Percentiles rank a stretch among this genome's conserved stretches.
phyloP scores from a whole-genome alignment of 2,329 filamentous ascomycete genomes.

The Ceratocystis harringtonii region DNA sequence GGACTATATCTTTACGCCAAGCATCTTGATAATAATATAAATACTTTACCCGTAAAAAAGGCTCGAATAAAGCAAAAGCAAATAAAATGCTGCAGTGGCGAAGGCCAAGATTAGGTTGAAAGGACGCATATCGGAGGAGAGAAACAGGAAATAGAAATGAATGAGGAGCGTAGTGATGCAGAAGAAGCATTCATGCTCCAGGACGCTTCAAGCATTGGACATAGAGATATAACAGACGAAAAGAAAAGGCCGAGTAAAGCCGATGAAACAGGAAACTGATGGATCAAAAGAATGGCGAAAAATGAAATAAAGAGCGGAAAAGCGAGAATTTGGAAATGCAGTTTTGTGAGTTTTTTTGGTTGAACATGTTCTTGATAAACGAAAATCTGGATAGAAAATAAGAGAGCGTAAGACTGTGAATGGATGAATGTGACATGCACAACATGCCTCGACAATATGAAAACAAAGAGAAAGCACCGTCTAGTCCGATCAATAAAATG shows the following conservation, averaged over 20 bases:
- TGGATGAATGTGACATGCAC: neutral
- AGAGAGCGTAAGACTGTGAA: neutral
- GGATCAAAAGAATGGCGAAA: neutral
- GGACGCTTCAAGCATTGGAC: neutral
- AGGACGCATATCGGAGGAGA: too few relatives aligned
- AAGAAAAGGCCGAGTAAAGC: neutral
- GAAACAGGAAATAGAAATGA: too few relatives aligned
- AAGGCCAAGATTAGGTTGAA: too few relatives aligned
- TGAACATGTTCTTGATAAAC: neutral
- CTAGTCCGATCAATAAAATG: slow-evolving; percentile 2
- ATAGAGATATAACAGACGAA: neutral
- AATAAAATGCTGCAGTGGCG: neutral
- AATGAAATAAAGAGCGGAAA: neutral
- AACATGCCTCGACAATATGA: neutral
- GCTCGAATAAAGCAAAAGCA: neutral
- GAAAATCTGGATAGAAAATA: neutral
- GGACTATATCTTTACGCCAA: neutral
- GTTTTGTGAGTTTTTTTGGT: neutral
- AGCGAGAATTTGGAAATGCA: neutral
- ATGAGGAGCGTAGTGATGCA: too few relatives aligned
- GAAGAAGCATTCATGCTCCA: too few relatives aligned
- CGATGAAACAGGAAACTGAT: neutral
- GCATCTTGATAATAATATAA: neutral
- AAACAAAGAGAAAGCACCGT: slow-evolving; percentile 5
- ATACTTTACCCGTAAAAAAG: neutral